Percentiles rank a stretch among this genome's conserved stretches.
Evolutionary conservation across 225 moss, liverwort and hornwort genomes (phyloP).

Genomic region (Pseudoscleropodium purum): DNA sequence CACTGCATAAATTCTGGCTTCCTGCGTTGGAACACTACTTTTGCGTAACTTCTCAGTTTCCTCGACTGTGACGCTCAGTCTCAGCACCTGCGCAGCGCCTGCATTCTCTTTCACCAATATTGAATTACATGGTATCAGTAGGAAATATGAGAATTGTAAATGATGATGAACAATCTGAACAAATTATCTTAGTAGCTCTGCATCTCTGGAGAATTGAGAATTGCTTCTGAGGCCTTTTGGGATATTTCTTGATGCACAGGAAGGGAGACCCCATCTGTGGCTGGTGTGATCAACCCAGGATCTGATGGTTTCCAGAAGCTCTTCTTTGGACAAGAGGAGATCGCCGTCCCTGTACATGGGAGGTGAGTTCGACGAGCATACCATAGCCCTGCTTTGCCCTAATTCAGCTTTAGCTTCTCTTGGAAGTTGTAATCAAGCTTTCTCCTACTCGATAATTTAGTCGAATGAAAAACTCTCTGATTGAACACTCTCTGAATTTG

Average conservation of each 20-base stretch:
- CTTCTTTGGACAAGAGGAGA: conserved; percentile 83
- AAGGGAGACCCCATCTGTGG: conserved; percentile 72
- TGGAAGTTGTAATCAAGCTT: not conserved
- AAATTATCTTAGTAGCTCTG: not conserved
- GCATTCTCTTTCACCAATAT: not conserved
- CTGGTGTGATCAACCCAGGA: conserved; percentile 88
- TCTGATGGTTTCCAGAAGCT: conserved; percentile 93
- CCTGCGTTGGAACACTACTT: not conserved
- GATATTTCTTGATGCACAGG: conserved; percentile 9
- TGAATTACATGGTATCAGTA: not conserved
- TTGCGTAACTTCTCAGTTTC: not conserved
- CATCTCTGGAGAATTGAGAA: not conserved
- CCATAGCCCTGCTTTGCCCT: not conserved
- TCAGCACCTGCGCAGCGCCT: not conserved
- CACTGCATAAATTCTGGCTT: not conserved
- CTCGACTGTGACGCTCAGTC: not conserved
- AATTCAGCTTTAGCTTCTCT: not conserved
- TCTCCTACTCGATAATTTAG: not conserved
- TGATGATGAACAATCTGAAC: not conserved
- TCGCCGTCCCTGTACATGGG: conserved; percentile 87
- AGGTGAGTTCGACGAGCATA: conserved; percentile 11
- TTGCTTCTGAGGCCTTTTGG: not conserved
- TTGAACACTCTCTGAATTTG: not conserved
- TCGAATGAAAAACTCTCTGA: not conserved
- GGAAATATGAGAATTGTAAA: not conserved